Evolutionary conservation across 2,329 filamentous ascomycete genomes (phyloP).

Genomic region (Aspergillus fijiensis): DNA sequence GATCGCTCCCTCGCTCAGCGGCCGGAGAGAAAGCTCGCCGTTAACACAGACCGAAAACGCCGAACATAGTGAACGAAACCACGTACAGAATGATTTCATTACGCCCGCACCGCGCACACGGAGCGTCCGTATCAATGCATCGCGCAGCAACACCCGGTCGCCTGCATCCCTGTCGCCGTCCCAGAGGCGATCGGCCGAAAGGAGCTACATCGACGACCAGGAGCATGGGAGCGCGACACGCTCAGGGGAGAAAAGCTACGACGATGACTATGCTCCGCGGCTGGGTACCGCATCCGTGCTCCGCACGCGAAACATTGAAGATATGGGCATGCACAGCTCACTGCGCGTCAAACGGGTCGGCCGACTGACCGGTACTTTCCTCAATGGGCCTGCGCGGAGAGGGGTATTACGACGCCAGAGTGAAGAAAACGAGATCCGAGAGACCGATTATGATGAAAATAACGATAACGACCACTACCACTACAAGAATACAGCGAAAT

Average conservation of each 20-base stretch:
- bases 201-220: slow-evolving; percentile 31
- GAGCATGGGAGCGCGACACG: slow-evolving; percentile 35
- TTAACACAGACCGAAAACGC: slow-evolving; percentile 37
- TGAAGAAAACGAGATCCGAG: slow-evolving; percentile 56
- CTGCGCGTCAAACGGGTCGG: slow-evolving; percentile 75
- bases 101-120: slow-evolving; percentile 48
- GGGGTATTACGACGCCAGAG: slow-evolving; percentile 63
- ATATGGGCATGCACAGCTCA: slow-evolving; percentile 66
- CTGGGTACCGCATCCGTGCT: slow-evolving; percentile 39
- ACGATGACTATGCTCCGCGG: slow-evolving; percentile 36
- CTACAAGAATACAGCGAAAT: slow-evolving; percentile 23
- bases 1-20: slow-evolving; percentile 32
- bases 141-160: slow-evolving; percentile 43
- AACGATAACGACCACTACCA: slow-evolving; percentile 30
- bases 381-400: slow-evolving; percentile 76
- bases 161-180: slow-evolving; percentile 41
- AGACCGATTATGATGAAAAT: slow-evolving; percentile 24
- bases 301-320: slow-evolving; percentile 56
- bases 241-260: slow-evolving; percentile 34
- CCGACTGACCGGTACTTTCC: slow-evolving; percentile 71
- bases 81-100: slow-evolving; percentile 39
- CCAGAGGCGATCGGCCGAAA: slow-evolving; percentile 32
- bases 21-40: slow-evolving; percentile 40
- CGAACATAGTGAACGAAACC: slow-evolving; percentile 25
- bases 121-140: slow-evolving; percentile 43